Percentiles rank a stretch among this genome's conserved stretches.
These are phyloP conservation scores for Fusarium sp. DNA, from an alignment of 2,329 filamentous ascomycete species.

Conservation along the genomic window DNA sequence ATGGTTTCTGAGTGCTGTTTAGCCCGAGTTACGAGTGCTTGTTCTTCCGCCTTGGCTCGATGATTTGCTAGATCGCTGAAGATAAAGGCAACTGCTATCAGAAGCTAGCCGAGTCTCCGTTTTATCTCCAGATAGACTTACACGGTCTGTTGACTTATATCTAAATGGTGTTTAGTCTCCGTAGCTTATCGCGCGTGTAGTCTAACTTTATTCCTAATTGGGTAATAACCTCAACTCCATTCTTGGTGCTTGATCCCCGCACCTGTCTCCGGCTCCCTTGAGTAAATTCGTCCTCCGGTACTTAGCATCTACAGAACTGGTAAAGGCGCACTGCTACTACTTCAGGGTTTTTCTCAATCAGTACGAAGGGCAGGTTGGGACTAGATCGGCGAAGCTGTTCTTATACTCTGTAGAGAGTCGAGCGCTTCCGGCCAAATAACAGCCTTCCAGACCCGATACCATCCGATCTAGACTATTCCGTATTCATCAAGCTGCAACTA, in stretches of 20 bases:
- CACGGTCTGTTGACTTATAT: neutral
- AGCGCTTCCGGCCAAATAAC: neutral
- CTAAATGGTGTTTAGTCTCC: neutral
- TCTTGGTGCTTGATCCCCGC: neutral
- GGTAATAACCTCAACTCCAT: neutral
- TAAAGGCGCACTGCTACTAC: neutral
- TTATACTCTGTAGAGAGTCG: neutral
- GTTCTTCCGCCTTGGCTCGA: neutral
- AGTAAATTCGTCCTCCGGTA: neutral
- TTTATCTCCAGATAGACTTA: neutral
- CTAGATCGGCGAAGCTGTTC: neutral
- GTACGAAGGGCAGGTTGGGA: neutral
- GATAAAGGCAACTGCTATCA: rapidly evolving
- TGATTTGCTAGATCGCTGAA: too few species aligned
- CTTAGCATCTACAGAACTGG: neutral
- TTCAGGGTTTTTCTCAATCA: neutral
- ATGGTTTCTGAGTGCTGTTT: neutral
- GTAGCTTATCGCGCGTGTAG: neutral
- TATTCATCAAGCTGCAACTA: rapidly evolving
- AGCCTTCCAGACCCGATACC: neutral
- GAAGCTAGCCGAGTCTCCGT: neutral
- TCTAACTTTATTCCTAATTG: neutral
- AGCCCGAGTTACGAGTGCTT: neutral
- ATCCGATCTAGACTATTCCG: neutral
- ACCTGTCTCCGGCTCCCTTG: neutral